Evolutionary conservation across 164 flowering plant genomes (phyloP), one percentile per base, ranked within the genome.

Genomic region (Chimonanthus praecox): DNA sequence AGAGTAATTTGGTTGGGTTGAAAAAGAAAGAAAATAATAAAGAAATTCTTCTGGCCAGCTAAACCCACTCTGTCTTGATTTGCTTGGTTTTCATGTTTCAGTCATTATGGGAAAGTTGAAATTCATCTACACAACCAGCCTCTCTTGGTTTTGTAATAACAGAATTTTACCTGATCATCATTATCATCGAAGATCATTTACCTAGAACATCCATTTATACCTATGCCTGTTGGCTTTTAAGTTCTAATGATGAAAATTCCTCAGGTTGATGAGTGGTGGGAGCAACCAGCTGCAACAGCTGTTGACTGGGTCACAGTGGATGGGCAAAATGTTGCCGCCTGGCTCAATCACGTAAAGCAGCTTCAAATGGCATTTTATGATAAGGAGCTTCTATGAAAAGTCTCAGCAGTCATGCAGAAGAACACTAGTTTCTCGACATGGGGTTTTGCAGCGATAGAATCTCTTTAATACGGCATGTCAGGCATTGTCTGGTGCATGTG

Each of bases 231-330:
- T 33, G 33, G 33, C 33, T 33, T 54, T 54, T 54, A 54, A 7
- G 3, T 54, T 54, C 60, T 54, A 11, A 13, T 15, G 60, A 54
- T 54, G 60, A 54, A 33, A 33, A n/a, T 54, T 11, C 18, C n/a
- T 49, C 86, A 94, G 99, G 92, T 96, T 72, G 97, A 90, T 58
- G 98, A 96, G 78, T 96, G 99, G 98, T 96, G 98, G 98, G 97
- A 96, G 82, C 99, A 94, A 78, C 99, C 97, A 3, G 99, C 98
- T 46, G 86, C 98, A 20, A 89, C 91, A 7, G 91, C 87, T 73
- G 97, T 91, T 76, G 98, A 94, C 79, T 96, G 99, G 99, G 87
- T 94, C 20, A 80, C 84, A 45, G 92, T 94, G 20, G 99, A 96
- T 72, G 98, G 97, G 51, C 85, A 90, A 79, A 92, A 88, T 78